Evolutionary conservation across 2,329 filamentous ascomycete species (phyloP).

Genomic region (Sclerotinia trifoliorum): DNA sequence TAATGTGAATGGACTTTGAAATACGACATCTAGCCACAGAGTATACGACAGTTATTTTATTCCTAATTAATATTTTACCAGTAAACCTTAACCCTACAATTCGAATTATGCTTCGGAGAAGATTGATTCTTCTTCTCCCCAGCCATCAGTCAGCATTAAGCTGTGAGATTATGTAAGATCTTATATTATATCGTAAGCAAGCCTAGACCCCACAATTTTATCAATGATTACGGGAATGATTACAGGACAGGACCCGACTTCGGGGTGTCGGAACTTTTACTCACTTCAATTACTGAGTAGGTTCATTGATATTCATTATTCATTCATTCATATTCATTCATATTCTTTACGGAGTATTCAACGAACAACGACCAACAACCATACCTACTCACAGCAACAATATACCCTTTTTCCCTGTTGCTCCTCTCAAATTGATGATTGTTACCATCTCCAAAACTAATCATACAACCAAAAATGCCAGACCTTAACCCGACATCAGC

Average conservation of each 20-base stretch:
- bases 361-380: not conserved
- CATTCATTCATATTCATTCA: no score
- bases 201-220: not conserved
- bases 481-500: slow-evolving; percentile 24
- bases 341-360: no score
- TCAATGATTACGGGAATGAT: not conserved
- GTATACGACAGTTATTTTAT: not conserved
- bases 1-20: not conserved
- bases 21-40: not conserved
- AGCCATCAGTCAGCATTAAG: not conserved
- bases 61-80: not conserved
- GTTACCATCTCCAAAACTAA: not conserved
- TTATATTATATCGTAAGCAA: not conserved
- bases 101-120: no score
- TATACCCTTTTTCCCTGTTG: not conserved
- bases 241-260: slow-evolving; percentile 8
- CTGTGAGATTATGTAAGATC: no score
- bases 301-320: no score
- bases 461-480: slow-evolving; percentile 24
- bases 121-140: no score
- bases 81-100: no score
- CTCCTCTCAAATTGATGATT: not conserved
- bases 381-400: not conserved
- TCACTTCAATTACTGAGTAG: not conserved
- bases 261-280: slow-evolving; percentile 5